These are phyloP conservation scores for Phialemonium atrogriseum DNA, from an alignment of 2,329 filamentous ascomycete species.

Conservation along the genomic window DNA sequence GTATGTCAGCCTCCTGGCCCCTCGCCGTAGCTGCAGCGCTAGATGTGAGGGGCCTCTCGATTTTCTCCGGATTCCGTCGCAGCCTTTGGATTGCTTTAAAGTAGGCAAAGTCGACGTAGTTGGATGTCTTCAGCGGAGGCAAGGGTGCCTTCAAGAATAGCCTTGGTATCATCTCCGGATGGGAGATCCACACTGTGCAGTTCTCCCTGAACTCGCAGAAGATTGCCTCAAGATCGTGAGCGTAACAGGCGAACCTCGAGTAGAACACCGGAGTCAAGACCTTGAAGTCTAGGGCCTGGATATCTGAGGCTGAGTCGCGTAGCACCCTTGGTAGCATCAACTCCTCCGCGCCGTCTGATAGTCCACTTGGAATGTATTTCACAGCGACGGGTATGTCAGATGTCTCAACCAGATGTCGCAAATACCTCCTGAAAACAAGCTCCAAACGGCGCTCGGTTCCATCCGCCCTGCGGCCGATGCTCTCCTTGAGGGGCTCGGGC, in stretches of 20 bases:
- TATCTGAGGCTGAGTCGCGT: slow-evolving; percentile 2
- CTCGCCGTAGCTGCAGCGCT: slow-evolving; percentile 14
- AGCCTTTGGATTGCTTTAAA: slow-evolving; percentile 37
- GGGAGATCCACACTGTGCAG: slow-evolving; percentile 48
- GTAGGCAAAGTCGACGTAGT: slow-evolving; percentile 26
- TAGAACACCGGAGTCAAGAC: slow-evolving; percentile 61
- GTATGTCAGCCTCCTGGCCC: slow-evolving; percentile 28
- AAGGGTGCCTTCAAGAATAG: slow-evolving; percentile 32
- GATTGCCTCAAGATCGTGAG: slow-evolving; percentile 52
- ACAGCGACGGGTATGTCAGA: slow-evolving; percentile 36
- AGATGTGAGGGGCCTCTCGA: slow-evolving; percentile 33
- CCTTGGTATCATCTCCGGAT: slow-evolving; percentile 40
- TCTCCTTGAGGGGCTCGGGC: slow-evolving; percentile 52
- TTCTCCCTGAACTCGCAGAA: slow-evolving; percentile 52
- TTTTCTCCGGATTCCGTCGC: slow-evolving; percentile 30
- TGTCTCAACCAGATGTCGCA: slow-evolving; percentile 39
- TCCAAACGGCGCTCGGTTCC: slow-evolving; percentile 39
- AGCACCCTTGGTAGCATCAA: slow-evolving; percentile 26
- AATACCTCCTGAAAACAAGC: slow-evolving; percentile 35
- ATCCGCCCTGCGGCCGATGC: slow-evolving; percentile 45
- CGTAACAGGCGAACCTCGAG: slow-evolving; percentile 54
- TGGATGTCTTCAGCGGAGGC: slow-evolving; percentile 24
- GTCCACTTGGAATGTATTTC: slow-evolving; percentile 45
- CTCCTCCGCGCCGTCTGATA: slow-evolving; percentile 27
- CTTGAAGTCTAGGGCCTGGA: slow-evolving; percentile 41